phyloP scores from a whole-genome alignment of 2,329 filamentous ascomycete genomes.

The Cladosporium colombiae region DNA sequence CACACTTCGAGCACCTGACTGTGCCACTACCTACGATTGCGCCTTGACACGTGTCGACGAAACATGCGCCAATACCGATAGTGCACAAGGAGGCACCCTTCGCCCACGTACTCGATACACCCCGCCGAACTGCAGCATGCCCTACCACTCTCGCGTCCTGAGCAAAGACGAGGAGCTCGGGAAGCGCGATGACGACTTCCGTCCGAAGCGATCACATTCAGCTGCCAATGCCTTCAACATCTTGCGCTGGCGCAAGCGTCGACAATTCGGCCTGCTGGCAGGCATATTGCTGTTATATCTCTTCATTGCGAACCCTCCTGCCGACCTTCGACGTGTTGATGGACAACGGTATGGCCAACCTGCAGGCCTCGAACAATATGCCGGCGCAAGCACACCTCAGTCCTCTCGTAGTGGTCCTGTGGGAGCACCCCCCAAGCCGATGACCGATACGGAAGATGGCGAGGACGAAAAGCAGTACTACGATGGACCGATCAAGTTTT shows the following conservation, averaged over 20 bases:
- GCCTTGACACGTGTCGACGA: conserved; percentile 14
- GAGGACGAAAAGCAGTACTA: conserved; percentile 51
- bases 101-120: conserved; percentile 10
- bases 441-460: conserved; percentile 23
- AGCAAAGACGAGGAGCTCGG: conserved; percentile 62
- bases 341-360: conserved; percentile 21
- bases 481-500: conserved; percentile 70
- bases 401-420: conserved; percentile 22
- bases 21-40: neutral
- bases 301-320: conserved; percentile 65
- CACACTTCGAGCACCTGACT: neutral
- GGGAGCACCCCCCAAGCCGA: conserved; percentile 29
- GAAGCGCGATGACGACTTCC: conserved; percentile 66
- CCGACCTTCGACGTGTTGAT: conserved; percentile 41
- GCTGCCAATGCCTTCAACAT: conserved; percentile 33
- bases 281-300: conserved; percentile 60
- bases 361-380: neutral
- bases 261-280: conserved; percentile 44
- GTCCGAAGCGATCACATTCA: conserved; percentile 33
- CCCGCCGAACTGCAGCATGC: conserved; percentile 22
- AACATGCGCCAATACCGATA: conserved; percentile 19
- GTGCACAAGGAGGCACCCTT: conserved; percentile 17
- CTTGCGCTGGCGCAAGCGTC: conserved; percentile 51
- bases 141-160: conserved; percentile 21
- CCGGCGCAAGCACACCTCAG: neutral